These are phyloP conservation scores for Candida broadrunensis DNA, from an alignment of 805 yeast genomes.

Conservation along the genomic window DNA sequence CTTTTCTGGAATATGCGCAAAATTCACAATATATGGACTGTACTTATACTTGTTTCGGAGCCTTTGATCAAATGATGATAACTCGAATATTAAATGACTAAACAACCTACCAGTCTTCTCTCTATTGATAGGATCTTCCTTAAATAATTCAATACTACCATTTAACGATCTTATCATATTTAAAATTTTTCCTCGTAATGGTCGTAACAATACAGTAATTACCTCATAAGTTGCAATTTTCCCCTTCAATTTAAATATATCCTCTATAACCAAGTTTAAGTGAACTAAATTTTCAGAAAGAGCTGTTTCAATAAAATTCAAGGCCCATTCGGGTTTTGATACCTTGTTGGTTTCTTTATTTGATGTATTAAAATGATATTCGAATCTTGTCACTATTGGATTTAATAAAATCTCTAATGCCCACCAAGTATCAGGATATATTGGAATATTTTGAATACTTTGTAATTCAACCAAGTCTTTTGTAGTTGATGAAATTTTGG, in stretches of 20 bases:
- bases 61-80: slow-evolving; percentile 55
- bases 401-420: slow-evolving; percentile 45
- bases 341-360: slow-evolving; percentile 57
- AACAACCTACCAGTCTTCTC: slow-evolving; percentile 46
- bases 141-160: slow-evolving; percentile 15
- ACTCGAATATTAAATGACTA: slow-evolving; percentile 57
- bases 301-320: slow-evolving; percentile 47
- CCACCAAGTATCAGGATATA: slow-evolving; percentile 44
- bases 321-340: slow-evolving; percentile 73
- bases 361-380: slow-evolving; percentile 57
- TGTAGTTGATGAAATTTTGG: slow-evolving; percentile 7
- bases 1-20: slow-evolving; percentile 17
- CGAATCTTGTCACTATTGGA: slow-evolving; percentile 49
- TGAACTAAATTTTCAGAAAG: slow-evolving; percentile 36
- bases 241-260: slow-evolving; percentile 22
- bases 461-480: slow-evolving; percentile 29
- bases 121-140: slow-evolving; percentile 12
- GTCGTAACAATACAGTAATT: slow-evolving; percentile 46
- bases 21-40: slow-evolving; percentile 33
- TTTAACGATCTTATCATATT: slow-evolving; percentile 21
- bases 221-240: slow-evolving; percentile 32
- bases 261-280: slow-evolving; percentile 38
- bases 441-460: slow-evolving; percentile 19
- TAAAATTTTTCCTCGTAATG: slow-evolving; percentile 43
- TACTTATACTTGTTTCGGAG: slow-evolving; percentile 45